phyloP scores from a whole-genome alignment of 2,329 filamentous ascomycete species.

The Raffaelea albimanens region DNA sequence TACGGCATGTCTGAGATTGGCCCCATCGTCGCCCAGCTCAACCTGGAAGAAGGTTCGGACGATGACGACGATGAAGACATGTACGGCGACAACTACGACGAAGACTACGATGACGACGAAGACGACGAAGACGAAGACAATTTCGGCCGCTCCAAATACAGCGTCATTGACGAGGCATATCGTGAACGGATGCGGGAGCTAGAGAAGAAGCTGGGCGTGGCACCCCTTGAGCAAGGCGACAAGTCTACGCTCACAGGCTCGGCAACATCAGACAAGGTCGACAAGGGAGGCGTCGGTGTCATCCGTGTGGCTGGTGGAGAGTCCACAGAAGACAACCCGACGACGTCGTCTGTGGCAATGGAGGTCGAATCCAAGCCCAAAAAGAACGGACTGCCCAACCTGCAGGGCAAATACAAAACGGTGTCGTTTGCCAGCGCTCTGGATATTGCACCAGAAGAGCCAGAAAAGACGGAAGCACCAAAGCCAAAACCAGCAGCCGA shows the following conservation, averaged over 20 bases:
- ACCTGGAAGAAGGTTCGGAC: constrained; percentile 61
- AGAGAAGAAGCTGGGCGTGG: constrained; percentile 63
- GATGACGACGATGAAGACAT: constrained; percentile 39
- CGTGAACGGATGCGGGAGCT: constrained; percentile 76
- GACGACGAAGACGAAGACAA: constrained; percentile 65
- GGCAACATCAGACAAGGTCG: background rate
- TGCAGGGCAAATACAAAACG: constrained; percentile 44
- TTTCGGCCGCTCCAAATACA: constrained; percentile 61
- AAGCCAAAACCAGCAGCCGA: background rate
- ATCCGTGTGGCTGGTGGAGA: constrained; percentile 33
- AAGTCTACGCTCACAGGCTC: background rate
- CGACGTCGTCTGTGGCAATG: no score
- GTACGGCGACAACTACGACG: constrained; percentile 25
- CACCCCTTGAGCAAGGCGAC: constrained; percentile 22
- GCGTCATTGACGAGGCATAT: constrained; percentile 64
- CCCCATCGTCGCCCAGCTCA: constrained; percentile 82
- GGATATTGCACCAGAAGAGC: constrained; percentile 48
- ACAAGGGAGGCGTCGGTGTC: constrained; percentile 40
- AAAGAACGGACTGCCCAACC: constrained; percentile 5
- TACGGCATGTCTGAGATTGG: constrained; percentile 86
- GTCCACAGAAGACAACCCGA: no score
- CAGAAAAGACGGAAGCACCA: constrained; percentile 2
- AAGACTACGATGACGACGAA: constrained; percentile 40
- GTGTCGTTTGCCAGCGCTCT: constrained; percentile 72
- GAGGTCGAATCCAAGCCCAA: background rate